phyloP scores from a whole-genome alignment of 1,284 basidiomycete genomes.

The Afroboletus lepidellus region DNA sequence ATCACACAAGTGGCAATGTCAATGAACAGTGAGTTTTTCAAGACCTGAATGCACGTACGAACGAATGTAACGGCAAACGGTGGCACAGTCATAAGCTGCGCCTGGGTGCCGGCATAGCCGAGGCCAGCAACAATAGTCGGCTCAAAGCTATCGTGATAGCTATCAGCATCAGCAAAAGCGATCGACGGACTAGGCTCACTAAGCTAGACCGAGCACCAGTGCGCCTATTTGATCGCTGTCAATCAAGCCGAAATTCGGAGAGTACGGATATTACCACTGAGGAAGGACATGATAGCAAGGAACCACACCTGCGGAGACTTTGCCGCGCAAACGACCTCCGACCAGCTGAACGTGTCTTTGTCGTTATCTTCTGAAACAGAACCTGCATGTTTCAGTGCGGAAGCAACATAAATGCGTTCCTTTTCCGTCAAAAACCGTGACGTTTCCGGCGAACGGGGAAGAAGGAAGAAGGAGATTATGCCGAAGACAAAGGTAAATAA shows the following conservation, averaged over 20 bases:
- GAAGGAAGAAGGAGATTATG: conserved; percentile 45
- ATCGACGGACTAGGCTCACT: conserved; percentile 11
- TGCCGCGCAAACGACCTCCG: conserved; percentile 35
- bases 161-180: conserved; percentile 4
- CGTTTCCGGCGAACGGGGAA: conserved; percentile 49
- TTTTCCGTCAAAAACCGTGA: conserved; percentile 41
- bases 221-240: conserved; percentile 33
- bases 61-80: conserved; percentile 28
- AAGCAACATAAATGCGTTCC: conserved; percentile 41
- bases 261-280: conserved; percentile 23
- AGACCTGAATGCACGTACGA: conserved; percentile 27
- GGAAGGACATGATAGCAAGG: conserved; percentile 27
- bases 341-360: conserved; percentile 38
- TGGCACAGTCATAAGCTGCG: not conserved
- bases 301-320: conserved; percentile 38
- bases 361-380: conserved; percentile 37
- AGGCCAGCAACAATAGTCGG: not conserved
- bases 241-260: not conserved
- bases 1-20: not conserved
- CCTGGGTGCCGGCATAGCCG: not conserved
- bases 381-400: conserved; percentile 30
- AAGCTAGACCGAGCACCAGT: conserved; percentile 39
- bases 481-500: conserved; percentile 51
- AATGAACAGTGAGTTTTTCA: not conserved
- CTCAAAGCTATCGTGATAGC: conserved; percentile 39